These are phyloP conservation scores for Rhynchospora tenuis DNA, from an alignment of 176 grass and related monocot genomes.

Conservation along the genomic window DNA sequence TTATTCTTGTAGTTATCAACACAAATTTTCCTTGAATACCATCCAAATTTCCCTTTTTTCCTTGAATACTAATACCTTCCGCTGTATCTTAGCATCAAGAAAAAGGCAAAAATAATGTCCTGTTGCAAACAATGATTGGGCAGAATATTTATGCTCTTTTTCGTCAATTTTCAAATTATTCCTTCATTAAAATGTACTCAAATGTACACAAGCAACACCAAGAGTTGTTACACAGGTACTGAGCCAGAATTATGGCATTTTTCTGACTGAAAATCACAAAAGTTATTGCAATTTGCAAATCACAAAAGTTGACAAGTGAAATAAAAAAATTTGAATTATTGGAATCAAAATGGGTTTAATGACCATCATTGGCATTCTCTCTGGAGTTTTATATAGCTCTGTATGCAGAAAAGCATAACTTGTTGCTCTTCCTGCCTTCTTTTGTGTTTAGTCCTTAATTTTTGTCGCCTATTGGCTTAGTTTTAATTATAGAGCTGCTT, in stretches of 20 bases:
- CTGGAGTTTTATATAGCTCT: not conserved
- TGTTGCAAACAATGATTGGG: not conserved
- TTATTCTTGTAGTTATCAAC: not conserved
- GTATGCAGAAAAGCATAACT: not conserved
- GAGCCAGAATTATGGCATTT: no score
- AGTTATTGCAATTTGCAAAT: not conserved
- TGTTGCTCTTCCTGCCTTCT: not conserved
- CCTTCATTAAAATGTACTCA: not conserved
- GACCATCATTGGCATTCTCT: not conserved
- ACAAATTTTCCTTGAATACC: not conserved
- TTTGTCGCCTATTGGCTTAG: not conserved
- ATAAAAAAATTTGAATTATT: not conserved
- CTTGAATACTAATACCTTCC: not conserved
- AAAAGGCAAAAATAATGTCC: not conserved
- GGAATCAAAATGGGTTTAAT: not conserved
- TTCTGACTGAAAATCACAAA: no score
- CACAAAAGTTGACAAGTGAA: not conserved
- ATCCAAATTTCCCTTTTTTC: not conserved
- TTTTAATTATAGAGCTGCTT: not conserved
- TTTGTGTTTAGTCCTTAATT: not conserved
- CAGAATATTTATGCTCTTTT: not conserved
- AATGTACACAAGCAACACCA: not conserved
- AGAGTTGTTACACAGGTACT: not conserved
- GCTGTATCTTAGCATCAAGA: not conserved
- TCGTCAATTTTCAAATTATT: not conserved